Base-by-base conservation (phyloP, 129 eudicot genomes). In the Apium graveolens region DNA sequence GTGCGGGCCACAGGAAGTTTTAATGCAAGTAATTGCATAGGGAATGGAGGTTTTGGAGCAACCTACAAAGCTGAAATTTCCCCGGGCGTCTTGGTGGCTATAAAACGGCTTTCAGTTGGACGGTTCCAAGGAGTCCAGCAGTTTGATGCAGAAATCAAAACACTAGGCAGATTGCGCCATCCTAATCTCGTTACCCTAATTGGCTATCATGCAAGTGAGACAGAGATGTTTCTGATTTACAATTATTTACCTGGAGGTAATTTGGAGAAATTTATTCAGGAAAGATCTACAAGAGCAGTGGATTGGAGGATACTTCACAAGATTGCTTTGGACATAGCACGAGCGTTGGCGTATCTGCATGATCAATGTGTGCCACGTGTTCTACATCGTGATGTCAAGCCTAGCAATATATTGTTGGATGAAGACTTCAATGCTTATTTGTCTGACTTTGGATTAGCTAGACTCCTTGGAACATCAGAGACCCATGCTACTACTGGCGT, bases 321-420 rank as follows among this genome's bases (percentile, higher is more conserved):
- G 70, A 93, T 93, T 38, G 98, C 98, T 14, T 74, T 93, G 44
- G 98, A 93, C 76, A 80, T 93, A 12, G 90, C 98, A 1, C 90
- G 92, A 26, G 98, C 98, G 0, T 90, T 93, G 3, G 96, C 97
- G 5, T 93, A 93, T 80, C 90, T 93, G 32, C 98, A 93, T 74
- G 98, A 93, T 60, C 96, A 89, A 69, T 93, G 98, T 35, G 97
- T 89, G 14, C 98, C 98, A 4, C 92, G 98, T 75, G 98, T 93
- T 5, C 91, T 93, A 29, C 98, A 93, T 65, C 89, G 98, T 18
- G 98, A 93, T 73, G 98, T 93, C 78, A 93, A 93, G 77, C 97
- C 98, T 0, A 93, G 98, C 79, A 93, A 93, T 49, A 93, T 93
- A 46, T 70, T 93, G 71, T 80, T 93, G 39, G 98, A 93, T 38